These are phyloP conservation scores for Beauveria bassiana DNA, from an alignment of 2,329 filamentous ascomycete species.

Conservation along the genomic window DNA sequence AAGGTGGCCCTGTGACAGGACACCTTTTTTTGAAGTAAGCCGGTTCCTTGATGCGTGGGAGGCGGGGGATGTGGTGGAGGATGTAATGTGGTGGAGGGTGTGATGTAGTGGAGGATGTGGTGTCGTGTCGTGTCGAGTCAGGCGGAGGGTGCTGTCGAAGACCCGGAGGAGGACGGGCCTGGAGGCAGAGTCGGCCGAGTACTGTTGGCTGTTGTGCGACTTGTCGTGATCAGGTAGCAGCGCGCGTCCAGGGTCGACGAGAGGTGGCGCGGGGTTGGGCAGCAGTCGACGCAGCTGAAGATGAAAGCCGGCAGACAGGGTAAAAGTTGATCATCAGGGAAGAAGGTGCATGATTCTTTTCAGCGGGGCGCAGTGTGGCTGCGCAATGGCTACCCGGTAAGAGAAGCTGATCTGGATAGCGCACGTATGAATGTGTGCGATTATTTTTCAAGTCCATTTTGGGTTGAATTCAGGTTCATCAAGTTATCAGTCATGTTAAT, in stretches of 20 bases:
- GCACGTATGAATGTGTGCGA: not conserved
- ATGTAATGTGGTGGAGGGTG: not conserved
- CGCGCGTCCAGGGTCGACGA: not conserved
- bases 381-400: not conserved
- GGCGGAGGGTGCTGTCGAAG: not conserved
- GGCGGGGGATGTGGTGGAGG: not conserved
- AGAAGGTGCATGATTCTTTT: slow-evolving; percentile 5
- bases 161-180: not conserved
- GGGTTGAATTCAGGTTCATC: not conserved
- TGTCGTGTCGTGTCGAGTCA: not conserved
- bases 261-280: not conserved
- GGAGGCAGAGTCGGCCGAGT: not conserved
- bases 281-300: slow-evolving; percentile 5
- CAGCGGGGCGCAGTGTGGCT: not conserved
- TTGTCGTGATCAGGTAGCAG: not conserved
- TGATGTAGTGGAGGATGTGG: not conserved
- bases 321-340: slow-evolving; percentile 6
- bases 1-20: slow-evolving; percentile 15
- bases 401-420: not conserved
- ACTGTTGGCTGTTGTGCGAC: not conserved
- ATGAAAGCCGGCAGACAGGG: not conserved
- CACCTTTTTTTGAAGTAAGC: slow-evolving; percentile 8
- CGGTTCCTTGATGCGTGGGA: not conserved
- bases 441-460: not conserved
- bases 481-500: not conserved